These are phyloP conservation scores for Diplodia seriata DNA, from an alignment of 2,329 filamentous ascomycete species.

Conservation along the genomic window DNA sequence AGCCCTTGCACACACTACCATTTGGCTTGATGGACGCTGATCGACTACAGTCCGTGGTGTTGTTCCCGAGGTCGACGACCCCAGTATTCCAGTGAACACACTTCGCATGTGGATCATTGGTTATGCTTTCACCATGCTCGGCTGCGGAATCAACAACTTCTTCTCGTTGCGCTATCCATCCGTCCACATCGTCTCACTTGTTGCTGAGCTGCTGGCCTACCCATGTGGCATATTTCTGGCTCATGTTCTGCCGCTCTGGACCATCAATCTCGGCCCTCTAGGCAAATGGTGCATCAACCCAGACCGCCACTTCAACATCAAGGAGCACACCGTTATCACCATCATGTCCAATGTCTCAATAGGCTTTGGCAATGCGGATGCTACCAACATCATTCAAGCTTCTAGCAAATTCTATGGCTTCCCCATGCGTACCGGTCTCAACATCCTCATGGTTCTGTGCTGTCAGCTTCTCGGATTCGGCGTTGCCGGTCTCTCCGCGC, in stretches of 20 bases:
- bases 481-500: constrained; percentile 38
- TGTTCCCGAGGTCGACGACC: constrained; percentile 32
- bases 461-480: constrained; percentile 37
- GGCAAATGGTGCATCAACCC: constrained; percentile 63
- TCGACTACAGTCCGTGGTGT: constrained; percentile 17
- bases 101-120: constrained; percentile 41
- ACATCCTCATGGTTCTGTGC: constrained; percentile 36
- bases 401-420: constrained; percentile 72
- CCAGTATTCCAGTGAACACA: constrained; percentile 24
- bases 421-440: constrained; percentile 37
- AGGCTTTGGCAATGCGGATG: constrained; percentile 63
- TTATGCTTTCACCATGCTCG: constrained; percentile 39
- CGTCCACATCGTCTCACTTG: constrained; percentile 41
- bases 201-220: constrained; percentile 40
- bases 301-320: constrained; percentile 64
- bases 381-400: constrained; percentile 75
- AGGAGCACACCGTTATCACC: constrained; percentile 68
- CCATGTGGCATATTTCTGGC: constrained; percentile 43
- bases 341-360: constrained; percentile 68
- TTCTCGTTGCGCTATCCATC: constrained; percentile 44
- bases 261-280: constrained; percentile 57
- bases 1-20: too few species aligned
- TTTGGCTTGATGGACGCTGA: background rate
- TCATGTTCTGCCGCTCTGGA: constrained; percentile 40
- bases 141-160: constrained; percentile 41